Base-by-base conservation (phyloP, 768 basidiomycete species). In the Mycena olivaceomarginata region DNA sequence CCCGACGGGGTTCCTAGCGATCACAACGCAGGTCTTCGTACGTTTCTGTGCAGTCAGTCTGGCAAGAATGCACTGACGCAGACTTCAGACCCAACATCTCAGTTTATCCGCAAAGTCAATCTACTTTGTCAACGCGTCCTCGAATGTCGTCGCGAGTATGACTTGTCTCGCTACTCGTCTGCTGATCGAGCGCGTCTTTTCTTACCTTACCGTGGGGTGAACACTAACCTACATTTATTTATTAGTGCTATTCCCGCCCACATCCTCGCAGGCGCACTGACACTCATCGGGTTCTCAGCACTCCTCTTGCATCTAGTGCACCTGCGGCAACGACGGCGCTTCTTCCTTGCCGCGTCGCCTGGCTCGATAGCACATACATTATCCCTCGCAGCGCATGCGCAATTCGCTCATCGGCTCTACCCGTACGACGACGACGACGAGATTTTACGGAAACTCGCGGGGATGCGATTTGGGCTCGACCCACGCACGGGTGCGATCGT, bases 401-500 rank as follows among this genome's bases (percentile, higher is more conserved):
- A 92, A 11, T 93, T 92, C 72, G 93, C 92, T 37, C 88, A 92
- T 64, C 85, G 91, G 16, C 84, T 94, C 12, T 81, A 88, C 12
- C 93, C 93, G 0, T 92, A 91, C 76, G 93, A 94, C 81, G 84
- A 91, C 70, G 87, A 88, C 65, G 69, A 78, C 37, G 85, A 85
- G 2, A 85, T 94, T 46, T 85, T 86, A 46, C 81, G 83, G 69
- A 93, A 91, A 72, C 84, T 94, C 40, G 82, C 84, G 20, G 90
- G 89, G 0, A 78, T 94, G 60, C 83, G 82, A 37, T 94, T 94
- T 84, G 80, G 88, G 62, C 76, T 94, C 53, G 93, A 94, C 81
- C 83, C 80, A 67, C 85, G 89, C 43, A 93, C 93, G 0, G 93
- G 93, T 51, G 93, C 92, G 1, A 90, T 94, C 57, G 82, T 94